A percentile compares a stretch with the other conserved stretches of the same genome.
phyloP scores from a whole-genome alignment of 2,329 filamentous ascomycete species.

The Venturia oleaginea region DNA sequence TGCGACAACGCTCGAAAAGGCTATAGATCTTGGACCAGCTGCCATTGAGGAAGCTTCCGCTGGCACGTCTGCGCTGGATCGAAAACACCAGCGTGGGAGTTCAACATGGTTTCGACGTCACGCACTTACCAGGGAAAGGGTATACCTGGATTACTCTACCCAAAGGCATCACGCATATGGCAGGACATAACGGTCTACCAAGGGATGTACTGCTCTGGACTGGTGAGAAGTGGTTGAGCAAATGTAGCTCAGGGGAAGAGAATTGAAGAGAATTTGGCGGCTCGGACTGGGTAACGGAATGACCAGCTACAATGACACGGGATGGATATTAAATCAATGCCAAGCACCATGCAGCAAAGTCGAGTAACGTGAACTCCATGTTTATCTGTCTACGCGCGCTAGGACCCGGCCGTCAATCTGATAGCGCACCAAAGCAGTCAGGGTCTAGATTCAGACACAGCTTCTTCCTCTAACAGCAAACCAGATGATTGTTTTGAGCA shows the following conservation, averaged over 20 bases:
- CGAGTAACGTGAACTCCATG: no score
- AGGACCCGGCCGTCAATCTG: no score
- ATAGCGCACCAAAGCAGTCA: no score
- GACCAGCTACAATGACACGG: no score
- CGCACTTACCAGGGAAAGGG: neutral
- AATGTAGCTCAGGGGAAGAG: no score
- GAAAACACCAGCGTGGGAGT: neutral
- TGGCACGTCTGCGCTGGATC: neutral
- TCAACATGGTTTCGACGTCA: neutral
- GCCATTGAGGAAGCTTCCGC: neutral
- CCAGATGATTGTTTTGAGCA: neutral
- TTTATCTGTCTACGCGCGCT: no score
- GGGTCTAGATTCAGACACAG: neutral
- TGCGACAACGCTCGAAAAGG: neutral
- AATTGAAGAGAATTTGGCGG: no score
- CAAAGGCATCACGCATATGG: neutral
- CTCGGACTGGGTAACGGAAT: no score
- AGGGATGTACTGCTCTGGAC: neutral
- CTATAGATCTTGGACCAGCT: neutral
- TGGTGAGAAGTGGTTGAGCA: neutral
- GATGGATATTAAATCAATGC: no score
- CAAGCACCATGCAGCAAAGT: no score
- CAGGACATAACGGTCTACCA: neutral
- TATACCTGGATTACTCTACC: neutral
- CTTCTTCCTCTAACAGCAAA: neutral